Evolutionary conservation across 176 grass and related monocot species (phyloP).

Genomic region (Carex parvula): DNA sequence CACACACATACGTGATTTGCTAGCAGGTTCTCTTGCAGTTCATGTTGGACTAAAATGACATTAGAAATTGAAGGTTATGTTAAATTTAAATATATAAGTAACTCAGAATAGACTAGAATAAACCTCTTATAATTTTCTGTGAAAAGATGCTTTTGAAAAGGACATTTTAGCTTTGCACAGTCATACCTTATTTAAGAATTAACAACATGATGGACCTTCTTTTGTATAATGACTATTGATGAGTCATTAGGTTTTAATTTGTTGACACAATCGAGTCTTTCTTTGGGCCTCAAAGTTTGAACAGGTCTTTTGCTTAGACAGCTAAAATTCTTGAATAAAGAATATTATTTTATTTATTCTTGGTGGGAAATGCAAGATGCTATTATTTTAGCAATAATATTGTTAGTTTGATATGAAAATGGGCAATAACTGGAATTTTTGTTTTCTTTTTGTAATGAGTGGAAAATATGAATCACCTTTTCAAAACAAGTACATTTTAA

Average conservation of each 20-base stretch:
- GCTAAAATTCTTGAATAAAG: background rate
- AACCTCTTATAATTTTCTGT: background rate
- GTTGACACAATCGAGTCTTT: background rate
- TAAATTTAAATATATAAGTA: constrained; percentile 12
- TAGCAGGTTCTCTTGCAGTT: constrained; percentile 2
- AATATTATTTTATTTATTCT: background rate
- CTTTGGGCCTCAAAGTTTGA: background rate
- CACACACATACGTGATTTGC: background rate
- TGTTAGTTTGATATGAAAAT: background rate
- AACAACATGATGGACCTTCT: background rate
- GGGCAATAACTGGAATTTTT: background rate
- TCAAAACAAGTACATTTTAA: background rate
- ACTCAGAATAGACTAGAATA: background rate
- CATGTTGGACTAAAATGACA: constrained; percentile 7
- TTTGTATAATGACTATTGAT: constrained; percentile 5
- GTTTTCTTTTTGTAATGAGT: constrained; percentile 1
- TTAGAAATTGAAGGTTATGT: constrained; percentile 1
- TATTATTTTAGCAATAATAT: background rate
- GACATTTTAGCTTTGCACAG: constrained; percentile 28
- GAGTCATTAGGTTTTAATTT: background rate
- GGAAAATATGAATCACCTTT: background rate
- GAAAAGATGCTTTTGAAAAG: constrained; percentile 23
- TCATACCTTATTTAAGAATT: constrained; percentile 9
- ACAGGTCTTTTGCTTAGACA: background rate
- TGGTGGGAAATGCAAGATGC: background rate